Evolutionary conservation across 345 rosid genomes (phyloP).

Genomic region (Adansonia digitata): DNA sequence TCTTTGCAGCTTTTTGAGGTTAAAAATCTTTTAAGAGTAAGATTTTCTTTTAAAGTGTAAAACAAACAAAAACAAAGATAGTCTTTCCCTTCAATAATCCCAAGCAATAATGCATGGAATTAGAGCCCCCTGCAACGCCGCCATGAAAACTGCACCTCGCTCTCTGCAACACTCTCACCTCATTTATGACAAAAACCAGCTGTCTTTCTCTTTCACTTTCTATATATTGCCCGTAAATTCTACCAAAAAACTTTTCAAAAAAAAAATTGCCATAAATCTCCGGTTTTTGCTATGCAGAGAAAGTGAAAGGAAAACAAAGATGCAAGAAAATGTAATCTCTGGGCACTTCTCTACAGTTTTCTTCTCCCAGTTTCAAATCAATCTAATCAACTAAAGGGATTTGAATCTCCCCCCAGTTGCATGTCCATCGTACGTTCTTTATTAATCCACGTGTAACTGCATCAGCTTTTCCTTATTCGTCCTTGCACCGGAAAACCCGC

Average conservation of each 20-base stretch:
- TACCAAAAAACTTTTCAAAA: background rate
- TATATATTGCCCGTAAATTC: no score
- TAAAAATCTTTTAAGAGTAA: background rate
- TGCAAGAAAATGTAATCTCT: conserved; percentile 34
- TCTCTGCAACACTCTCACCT: conserved; percentile 28
- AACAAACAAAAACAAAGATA: background rate
- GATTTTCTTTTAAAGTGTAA: conserved; percentile 9
- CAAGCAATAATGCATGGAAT: conserved; percentile 52
- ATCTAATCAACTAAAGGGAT: conserved; percentile 33
- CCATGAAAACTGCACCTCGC: conserved; percentile 54
- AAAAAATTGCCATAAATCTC: background rate
- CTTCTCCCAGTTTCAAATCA: conserved; percentile 67
- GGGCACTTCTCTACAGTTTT: conserved; percentile 65
- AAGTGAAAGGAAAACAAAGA: background rate
- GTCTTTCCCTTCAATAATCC: conserved; percentile 15
- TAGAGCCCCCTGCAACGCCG: conserved; percentile 67
- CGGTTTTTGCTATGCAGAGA: conserved; percentile 9
- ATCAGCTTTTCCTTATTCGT: conserved; percentile 48
- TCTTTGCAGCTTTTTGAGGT: conserved; percentile 20
- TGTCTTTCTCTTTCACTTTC: conserved; percentile 14
- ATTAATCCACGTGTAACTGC: conserved; percentile 42
- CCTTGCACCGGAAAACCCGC: conserved; percentile 70
- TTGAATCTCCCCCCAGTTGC: conserved; percentile 4
- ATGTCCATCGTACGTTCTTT: conserved; percentile 18
- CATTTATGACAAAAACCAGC: conserved; percentile 28